A percentile compares a stretch with the other conserved stretches of the same genome.
Conservation (phyloP, 2,329 filamentous ascomycete species). For the Thielaviopsis ethacetica region DNA sequence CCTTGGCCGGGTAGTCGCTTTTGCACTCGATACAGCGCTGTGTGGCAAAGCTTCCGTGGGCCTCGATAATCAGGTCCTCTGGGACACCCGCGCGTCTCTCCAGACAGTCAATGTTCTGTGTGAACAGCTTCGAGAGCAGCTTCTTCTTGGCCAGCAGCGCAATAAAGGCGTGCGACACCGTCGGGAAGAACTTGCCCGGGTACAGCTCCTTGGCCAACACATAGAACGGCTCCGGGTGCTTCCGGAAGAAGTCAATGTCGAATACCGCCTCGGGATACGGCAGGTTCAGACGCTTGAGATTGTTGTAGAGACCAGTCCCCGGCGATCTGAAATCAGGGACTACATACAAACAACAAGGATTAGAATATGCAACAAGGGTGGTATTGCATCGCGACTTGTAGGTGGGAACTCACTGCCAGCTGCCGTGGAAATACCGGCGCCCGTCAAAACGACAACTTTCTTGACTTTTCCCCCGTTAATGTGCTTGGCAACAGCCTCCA, state of each 20-base stretch:
- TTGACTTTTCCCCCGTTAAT: constrained; percentile 53
- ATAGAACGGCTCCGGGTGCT: constrained; percentile 82
- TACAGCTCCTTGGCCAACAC: constrained; percentile 82
- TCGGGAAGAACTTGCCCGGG: constrained; percentile 76
- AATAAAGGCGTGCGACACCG: constrained; percentile 80
- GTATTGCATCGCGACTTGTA: background rate
- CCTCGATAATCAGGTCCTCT: constrained; percentile 67
- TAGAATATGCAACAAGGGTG: background rate
- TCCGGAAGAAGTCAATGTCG: constrained; percentile 74
- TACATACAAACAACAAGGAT: constrained; percentile 23
- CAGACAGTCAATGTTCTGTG: constrained; percentile 94
- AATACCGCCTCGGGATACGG: constrained; percentile 89
- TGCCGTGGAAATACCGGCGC: constrained; percentile 72
- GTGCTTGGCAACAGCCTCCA: constrained; percentile 63
- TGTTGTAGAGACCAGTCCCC: constrained; percentile 84
- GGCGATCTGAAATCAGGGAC: constrained; percentile 94
- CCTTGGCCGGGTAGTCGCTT: constrained; percentile 49
- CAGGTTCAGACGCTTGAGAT: constrained; percentile 70
- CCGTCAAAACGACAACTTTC: constrained; percentile 74
- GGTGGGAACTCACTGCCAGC: constrained; percentile 36
- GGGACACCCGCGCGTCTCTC: constrained; percentile 79
- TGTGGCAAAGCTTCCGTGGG: constrained; percentile 84
- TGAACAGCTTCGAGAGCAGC: constrained; percentile 72
- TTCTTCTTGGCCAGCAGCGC: constrained; percentile 64
- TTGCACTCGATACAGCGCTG: constrained; percentile 88